Evolutionary conservation across 176 grass and related monocot species (phyloP).

Genomic region (Olyra latifolia): DNA sequence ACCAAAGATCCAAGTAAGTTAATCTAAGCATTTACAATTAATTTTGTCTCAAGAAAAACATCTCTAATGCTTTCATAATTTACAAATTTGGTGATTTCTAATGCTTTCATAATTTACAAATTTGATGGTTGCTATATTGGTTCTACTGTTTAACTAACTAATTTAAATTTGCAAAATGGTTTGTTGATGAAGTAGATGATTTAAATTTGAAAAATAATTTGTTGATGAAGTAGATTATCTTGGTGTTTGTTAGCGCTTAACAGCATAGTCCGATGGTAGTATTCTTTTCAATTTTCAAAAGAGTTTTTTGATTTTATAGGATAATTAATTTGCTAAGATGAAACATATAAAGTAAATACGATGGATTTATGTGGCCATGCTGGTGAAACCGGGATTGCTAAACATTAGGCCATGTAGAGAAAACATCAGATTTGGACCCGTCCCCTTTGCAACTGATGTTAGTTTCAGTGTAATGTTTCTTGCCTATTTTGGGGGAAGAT

Average conservation of each 20-base stretch:
- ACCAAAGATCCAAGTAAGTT: conserved; percentile 61
- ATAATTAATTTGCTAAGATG: neutral
- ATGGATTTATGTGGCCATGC: neutral
- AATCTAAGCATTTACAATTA: neutral
- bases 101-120: neutral
- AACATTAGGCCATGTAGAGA: neutral
- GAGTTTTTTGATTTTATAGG: no score
- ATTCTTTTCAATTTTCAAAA: no score
- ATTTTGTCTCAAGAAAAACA: no score
- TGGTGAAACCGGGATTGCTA: no score
- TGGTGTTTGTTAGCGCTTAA: neutral
- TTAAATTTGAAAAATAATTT: no score
- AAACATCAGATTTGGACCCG: neutral
- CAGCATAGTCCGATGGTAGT: neutral
- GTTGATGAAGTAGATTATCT: neutral
- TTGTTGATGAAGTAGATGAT: neutral
- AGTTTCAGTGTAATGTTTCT: neutral
- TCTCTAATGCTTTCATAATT: no score
- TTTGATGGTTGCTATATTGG: conserved; percentile 2
- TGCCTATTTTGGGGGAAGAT: neutral
- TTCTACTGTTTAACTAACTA: neutral
- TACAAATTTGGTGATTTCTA: neutral
- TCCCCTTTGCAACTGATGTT: neutral
- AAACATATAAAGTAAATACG: neutral
- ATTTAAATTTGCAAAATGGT: neutral